Conservation (phyloP, 1,139 yeast genomes). For the Suhomyces panamericanus region DNA sequence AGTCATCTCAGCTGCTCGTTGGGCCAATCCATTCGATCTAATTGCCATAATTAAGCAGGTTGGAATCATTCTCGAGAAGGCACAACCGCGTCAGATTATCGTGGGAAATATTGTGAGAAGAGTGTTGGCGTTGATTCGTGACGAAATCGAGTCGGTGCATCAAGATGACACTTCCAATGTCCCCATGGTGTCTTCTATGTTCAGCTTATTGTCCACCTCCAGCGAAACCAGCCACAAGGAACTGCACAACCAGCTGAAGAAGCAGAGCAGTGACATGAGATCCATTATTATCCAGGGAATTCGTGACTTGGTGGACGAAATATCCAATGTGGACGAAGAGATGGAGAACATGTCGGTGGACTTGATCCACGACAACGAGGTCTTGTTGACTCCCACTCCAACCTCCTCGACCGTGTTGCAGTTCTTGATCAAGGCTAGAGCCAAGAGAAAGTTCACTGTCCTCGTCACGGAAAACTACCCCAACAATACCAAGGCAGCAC, state of each 20-base stretch:
- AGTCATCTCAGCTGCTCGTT: conserved; percentile 85
- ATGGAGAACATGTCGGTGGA: conserved; percentile 89
- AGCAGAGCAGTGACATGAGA: conserved; percentile 64
- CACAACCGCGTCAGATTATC: conserved; percentile 78
- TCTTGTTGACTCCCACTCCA: conserved; percentile 90
- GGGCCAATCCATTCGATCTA: conserved; percentile 76
- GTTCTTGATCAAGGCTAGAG: conserved; percentile 81
- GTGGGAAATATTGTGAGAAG: conserved; percentile 92
- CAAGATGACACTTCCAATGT: conserved; percentile 35
- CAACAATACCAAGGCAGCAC: conserved; percentile 74
- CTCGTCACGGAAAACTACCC: conserved; percentile 92
- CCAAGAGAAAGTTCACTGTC: conserved; percentile 89
- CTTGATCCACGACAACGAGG: conserved; percentile 91
- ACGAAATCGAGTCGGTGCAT: conserved; percentile 67
- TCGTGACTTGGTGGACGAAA: conserved; percentile 89
- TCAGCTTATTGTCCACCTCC: conserved; percentile 70
- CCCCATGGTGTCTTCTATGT: conserved; percentile 82
- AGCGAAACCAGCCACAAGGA: conserved; percentile 30
- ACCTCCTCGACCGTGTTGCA: conserved; percentile 86
- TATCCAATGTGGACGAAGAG: conserved; percentile 84
- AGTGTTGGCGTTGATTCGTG: conserved; percentile 83
- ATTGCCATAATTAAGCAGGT: conserved; percentile 66
- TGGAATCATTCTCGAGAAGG: conserved; percentile 57
- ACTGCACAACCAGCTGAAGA: conserved; percentile 36
- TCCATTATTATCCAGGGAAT: conserved; percentile 93